A percentile compares a stretch with the other conserved stretches of the same genome.
Evolutionary conservation across 495 filamentous ascomycete genomes (phyloP).

Genomic region (Neurospora sp.): DNA sequence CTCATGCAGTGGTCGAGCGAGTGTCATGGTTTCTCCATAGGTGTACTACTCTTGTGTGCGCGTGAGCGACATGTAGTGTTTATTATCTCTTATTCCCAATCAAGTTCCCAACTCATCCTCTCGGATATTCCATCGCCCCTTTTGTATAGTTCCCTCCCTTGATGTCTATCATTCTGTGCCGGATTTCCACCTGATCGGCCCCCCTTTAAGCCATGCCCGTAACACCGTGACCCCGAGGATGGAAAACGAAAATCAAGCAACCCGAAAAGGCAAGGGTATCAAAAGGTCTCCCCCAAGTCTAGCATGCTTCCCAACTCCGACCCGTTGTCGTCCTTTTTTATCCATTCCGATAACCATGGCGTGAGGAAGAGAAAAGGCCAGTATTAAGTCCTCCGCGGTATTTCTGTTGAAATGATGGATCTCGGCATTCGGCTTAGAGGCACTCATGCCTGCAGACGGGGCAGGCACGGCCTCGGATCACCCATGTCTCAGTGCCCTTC

Average conservation of each 20-base stretch:
- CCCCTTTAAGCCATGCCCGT: not conserved
- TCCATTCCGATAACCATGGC: not conserved
- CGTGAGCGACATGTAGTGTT: not conserved
- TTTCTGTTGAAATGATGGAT: not conserved
- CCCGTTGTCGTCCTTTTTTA: not conserved
- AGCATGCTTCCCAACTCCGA: not conserved
- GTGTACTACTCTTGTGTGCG: not conserved
- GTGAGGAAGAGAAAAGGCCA: not conserved
- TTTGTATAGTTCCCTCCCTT: not conserved
- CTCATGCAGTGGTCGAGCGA: not conserved
- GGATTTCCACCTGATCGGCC: not conserved
- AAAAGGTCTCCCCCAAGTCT: not conserved
- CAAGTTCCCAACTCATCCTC: not conserved
- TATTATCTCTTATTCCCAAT: not conserved
- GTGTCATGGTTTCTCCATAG: not conserved
- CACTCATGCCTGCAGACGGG: constrained; percentile 24
- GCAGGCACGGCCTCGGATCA: constrained; percentile 29
- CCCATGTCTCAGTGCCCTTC: constrained; percentile 31
- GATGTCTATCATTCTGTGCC: not conserved
- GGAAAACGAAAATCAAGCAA: not conserved
- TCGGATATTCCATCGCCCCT: not conserved
- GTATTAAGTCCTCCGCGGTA: not conserved
- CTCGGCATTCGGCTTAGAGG: constrained; percentile 3
- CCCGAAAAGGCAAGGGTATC: not conserved
- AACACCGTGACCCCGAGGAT: not conserved